A percentile compares a stretch with the other conserved stretches of the same genome.
Conservation (phyloP, 2,329 filamentous ascomycete species). For the Cercospora berteroae region DNA sequence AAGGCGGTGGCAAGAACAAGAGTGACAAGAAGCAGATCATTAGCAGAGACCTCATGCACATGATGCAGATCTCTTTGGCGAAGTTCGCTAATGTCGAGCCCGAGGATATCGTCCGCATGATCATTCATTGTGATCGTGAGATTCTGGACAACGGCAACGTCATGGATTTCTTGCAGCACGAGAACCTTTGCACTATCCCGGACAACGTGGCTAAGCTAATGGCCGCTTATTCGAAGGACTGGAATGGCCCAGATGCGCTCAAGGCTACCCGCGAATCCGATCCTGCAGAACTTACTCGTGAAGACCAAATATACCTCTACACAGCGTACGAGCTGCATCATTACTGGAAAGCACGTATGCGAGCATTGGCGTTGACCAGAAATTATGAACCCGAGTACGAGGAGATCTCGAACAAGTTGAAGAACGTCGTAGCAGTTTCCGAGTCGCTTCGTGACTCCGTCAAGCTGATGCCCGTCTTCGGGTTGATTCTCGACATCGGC, state of each 20-base stretch:
- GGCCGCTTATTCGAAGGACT: conserved; percentile 94
- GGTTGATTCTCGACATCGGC: conserved; percentile 93
- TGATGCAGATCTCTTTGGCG: conserved; percentile 86
- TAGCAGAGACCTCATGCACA: conserved; percentile 82
- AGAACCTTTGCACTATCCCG: conserved; percentile 87
- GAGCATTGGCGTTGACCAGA: conserved; percentile 79
- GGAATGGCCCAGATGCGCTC: conserved; percentile 82
- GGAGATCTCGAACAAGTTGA: conserved; percentile 80
- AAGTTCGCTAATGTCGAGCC: conserved; percentile 85
- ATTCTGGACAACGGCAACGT: conserved; percentile 86
- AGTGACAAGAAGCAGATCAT: conserved; percentile 98
- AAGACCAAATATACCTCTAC: conserved; percentile 92
- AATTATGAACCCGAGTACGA: conserved; percentile 88
- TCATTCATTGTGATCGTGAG: conserved; percentile 90
- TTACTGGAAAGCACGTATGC: conserved; percentile 98
- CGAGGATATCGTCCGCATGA: conserved; percentile 85
- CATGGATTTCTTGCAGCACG: conserved; percentile 93
- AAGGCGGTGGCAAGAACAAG: conserved; percentile 63
- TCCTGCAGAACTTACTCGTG: conserved; percentile 80
- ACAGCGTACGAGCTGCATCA: conserved; percentile 93
- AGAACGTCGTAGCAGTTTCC: conserved; percentile 80
- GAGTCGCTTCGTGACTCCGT: conserved; percentile 89
- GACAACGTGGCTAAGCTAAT: conserved; percentile 88
- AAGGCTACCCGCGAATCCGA: conserved; percentile 80
- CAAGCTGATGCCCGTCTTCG: conserved; percentile 91